Base-by-base conservation (phyloP, 2,329 filamentous ascomycete species). In the Colletotrichum viniferum region DNA sequence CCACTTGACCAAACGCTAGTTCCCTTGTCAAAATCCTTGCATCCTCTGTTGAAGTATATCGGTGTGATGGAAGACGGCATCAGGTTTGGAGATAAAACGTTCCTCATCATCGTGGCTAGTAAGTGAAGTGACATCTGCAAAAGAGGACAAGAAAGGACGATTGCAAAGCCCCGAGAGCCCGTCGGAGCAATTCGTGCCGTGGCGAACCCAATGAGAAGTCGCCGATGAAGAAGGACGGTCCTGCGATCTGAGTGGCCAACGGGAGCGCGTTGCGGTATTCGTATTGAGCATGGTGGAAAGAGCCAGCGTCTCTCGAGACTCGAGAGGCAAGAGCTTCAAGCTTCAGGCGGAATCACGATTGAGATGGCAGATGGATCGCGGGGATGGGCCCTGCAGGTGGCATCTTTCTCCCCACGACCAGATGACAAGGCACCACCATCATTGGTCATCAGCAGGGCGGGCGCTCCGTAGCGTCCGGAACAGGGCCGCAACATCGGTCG, bases 311-410 rank as follows among this genome's bases (percentile, higher is more conserved):
- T 21, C 43, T 48, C n/a, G 43, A 48, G 43, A 48, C 43, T 48
- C 5, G 43, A 48, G 43, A 48, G n/a, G 43, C 43, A 48, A 48
- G n/a, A 26, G 30, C 14, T 38, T 63, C 52, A 60, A 34, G 66
- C 58, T 64, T 55, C 30, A 64, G 61, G 32, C n/a, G 43, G 14
- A 7, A 43, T n/a, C 26, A 43, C 32, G 72, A 71, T 67, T 74
- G 62, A 72, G 61, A 74, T 74, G 68, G 72, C 61, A 74, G 69
- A 72, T 62, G 61, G 30, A 56, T 32, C 18, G 63, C 63, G 62
- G 38, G 63, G 69, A 62, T 74, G 55, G 21, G 30, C 62, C 72
- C 66, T 43, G 73, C 52, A 66, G 38, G 14, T 55, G 55, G 32
- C 28, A 60, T 48, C n/a, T 36, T 58, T 71, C 34, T 38, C 30